Base-by-base conservation (phyloP, 192 early-diverging fungal genomes). In the Polychytrium aggregatum region DNA sequence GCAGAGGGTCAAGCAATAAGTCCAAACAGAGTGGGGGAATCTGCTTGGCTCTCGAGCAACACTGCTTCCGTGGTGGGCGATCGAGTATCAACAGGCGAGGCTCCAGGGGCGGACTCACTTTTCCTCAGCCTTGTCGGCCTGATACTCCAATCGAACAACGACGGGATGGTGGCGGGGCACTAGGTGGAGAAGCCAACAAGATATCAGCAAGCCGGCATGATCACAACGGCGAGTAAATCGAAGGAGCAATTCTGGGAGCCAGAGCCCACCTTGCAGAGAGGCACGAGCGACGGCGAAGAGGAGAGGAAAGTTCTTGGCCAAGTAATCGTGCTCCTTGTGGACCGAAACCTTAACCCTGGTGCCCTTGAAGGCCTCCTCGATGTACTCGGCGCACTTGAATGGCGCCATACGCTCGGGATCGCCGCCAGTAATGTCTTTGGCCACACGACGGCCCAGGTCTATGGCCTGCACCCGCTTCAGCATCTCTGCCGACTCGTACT, bases 361-460 rank as follows among this genome's bases (percentile, higher is more conserved):
- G 16, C 53, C 55, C 36, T 74, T 65, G 52, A 86, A 84, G n/a
- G 76, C 68, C 18, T 73, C 59, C 46, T 71, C 42, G 37, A 92
- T 74, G 53, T 82, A 81, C 43, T 79, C 68, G 3, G 81, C 79
- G 46, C 83, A 81, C 21, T 65, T 71, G 50, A 78, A 69, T 14
- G 89, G 89, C 9, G 87, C 78, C 85, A 89, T 88, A n/a, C 84
- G 75, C 58, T 92, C 87, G 17, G 86, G 82, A 60, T 85, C 86
- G 40, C 81, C 82, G 41, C 81, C 82, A 48, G 86, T 86, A 46
- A 92, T 79, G 65, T 92, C 89, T 38, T 74, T 70, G 27, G 79
- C 72, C 24, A 88, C 52, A 37, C 83, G 72, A 21, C 83, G 74
- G 17, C 88, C 88, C 22, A 59, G 49, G 50, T 91, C 86, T 34